Evolutionary conservation across 2,329 filamentous ascomycete species (phyloP).

Genomic region (Parastagonospora avenae): DNA sequence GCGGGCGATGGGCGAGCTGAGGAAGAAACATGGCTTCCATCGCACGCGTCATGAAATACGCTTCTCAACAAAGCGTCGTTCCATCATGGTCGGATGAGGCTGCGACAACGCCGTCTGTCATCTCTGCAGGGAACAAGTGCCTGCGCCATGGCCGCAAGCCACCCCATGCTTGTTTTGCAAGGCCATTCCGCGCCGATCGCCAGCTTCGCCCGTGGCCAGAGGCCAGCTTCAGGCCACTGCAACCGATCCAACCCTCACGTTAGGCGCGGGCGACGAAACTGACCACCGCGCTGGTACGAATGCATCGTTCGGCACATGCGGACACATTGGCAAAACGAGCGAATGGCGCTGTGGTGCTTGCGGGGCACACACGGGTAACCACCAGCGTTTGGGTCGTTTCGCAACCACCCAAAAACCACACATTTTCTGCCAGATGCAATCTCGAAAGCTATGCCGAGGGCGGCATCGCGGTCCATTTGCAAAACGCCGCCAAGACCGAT

Average conservation of each 20-base stretch:
- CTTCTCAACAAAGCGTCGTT: conserved; percentile 7
- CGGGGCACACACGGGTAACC: conserved; percentile 44
- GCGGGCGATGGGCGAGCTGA: conserved; percentile 25
- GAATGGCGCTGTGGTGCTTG: conserved; percentile 13
- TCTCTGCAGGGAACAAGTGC: conserved; percentile 39
- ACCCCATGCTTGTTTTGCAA: conserved; percentile 25
- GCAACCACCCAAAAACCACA: conserved; percentile 30
- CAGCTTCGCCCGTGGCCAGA: conserved; percentile 31
- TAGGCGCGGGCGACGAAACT: conserved; percentile 9
- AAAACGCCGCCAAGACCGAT: conserved; percentile 41
- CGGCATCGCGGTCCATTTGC: conserved; percentile 29
- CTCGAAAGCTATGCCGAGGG: conserved; percentile 28
- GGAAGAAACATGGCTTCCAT: conserved; percentile 3
- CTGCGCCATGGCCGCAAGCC: conserved; percentile 37
- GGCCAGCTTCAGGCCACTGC: conserved; percentile 22
- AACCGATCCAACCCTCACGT: conserved; percentile 18
- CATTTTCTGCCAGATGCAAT: conserved; percentile 31
- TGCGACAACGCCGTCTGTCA: conserved; percentile 35
- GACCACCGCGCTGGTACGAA: conserved; percentile 20
- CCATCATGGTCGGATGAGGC: conserved; percentile 26
- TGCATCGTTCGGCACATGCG: conserved; percentile 23
- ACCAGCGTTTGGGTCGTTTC: conserved; percentile 44
- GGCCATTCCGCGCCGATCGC: conserved; percentile 38
- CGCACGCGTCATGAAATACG: conserved; percentile 19
- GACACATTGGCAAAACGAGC: conserved; percentile 17